Percentiles rank a stretch among this genome's conserved stretches.
phyloP scores from a whole-genome alignment of 345 rosid species.

The Angophora floribunda region DNA sequence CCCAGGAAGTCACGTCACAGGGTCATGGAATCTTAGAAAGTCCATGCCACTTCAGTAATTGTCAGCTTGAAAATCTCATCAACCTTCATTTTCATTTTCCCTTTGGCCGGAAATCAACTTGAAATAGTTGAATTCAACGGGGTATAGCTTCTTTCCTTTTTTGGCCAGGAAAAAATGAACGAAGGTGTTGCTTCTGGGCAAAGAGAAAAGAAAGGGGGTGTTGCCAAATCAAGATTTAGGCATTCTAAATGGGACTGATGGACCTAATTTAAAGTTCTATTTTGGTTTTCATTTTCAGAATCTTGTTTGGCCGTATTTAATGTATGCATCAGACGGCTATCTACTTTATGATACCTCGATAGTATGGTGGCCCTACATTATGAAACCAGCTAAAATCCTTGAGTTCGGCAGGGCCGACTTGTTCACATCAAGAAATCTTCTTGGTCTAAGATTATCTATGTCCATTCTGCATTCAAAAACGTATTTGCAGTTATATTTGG shows the following conservation, averaged over 20 bases:
- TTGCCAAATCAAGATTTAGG: neutral
- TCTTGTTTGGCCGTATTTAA: neutral
- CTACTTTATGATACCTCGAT: neutral
- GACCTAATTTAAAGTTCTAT: neutral
- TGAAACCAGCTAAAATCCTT: neutral
- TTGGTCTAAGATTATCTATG: neutral
- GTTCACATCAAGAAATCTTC: neutral
- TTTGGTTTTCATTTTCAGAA: neutral
- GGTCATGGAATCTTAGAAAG: neutral
- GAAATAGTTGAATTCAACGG: neutral
- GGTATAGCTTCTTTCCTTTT: neutral
- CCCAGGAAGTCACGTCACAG: neutral
- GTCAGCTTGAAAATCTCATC: neutral
- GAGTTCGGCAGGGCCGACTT: neutral
- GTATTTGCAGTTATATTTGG: neutral
- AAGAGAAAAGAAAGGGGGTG: neutral
- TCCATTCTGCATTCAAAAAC: neutral
- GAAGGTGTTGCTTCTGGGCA: neutral
- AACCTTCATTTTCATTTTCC: neutral
- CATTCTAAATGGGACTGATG: neutral
- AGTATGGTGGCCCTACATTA: neutral
- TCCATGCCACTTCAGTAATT: neutral
- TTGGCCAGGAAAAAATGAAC: too few relatives aligned
- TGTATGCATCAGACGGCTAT: neutral
- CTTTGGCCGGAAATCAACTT: neutral